phyloP scores from a whole-genome alignment of 164 flowering plant species.

The Annona cherimola region DNA sequence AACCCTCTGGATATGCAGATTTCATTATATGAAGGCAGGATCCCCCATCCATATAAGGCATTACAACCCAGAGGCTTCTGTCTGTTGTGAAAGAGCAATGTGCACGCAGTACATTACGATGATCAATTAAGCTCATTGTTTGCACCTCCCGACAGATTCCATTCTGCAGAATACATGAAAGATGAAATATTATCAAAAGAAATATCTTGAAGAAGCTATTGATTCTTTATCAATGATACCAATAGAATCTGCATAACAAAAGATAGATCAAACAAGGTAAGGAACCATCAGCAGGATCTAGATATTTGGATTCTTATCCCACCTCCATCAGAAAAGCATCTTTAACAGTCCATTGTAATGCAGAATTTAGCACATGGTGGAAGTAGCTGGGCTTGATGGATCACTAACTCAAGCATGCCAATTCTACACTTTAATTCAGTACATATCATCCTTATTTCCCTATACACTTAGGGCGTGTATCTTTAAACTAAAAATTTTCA shows the following conservation, averaged over 20 bases:
- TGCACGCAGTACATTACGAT: slow-evolving; percentile 69
- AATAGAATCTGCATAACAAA: neutral
- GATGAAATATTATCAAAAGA: too few relatives aligned
- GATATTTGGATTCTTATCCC: neutral
- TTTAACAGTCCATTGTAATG: too few relatives aligned
- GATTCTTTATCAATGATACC: neutral
- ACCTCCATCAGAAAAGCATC: neutral
- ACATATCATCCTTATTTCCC: too few relatives aligned
- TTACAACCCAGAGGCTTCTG: slow-evolving; percentile 38
- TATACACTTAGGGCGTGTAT: too few relatives aligned
- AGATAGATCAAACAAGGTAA: neutral
- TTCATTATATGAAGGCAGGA: slow-evolving; percentile 96
- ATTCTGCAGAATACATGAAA: slow-evolving; percentile 24
- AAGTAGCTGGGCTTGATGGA: too few relatives aligned
- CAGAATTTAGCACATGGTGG: too few relatives aligned
- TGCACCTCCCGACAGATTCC: slow-evolving; percentile 80
- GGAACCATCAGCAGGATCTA: neutral
- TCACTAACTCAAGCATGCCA: too few relatives aligned
- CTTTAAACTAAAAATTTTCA: too few relatives aligned
- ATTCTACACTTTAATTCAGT: too few relatives aligned
- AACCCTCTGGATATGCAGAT: slow-evolving; percentile 74
- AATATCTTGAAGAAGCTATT: neutral
- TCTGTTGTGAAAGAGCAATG: slow-evolving; percentile 48
- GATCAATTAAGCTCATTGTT: slow-evolving; percentile 74
- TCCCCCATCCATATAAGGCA: slow-evolving; percentile 97